A percentile compares a stretch with the other conserved stretches of the same genome.
Conservation (phyloP, 495 filamentous ascomycete species). For the Podospora bellae-mahoneyi region DNA sequence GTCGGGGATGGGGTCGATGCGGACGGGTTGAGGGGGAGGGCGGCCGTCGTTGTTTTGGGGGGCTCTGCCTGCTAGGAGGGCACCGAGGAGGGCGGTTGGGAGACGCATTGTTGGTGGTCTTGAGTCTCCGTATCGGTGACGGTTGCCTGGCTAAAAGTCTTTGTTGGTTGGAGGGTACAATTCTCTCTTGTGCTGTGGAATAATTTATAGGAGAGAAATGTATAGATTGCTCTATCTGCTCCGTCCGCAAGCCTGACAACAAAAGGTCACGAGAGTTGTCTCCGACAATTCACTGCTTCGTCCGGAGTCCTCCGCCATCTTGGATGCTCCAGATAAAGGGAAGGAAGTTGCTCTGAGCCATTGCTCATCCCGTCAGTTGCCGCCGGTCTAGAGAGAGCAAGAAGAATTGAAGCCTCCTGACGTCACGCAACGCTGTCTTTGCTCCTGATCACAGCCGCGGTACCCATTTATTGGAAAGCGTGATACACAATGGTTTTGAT, state of each 20-base stretch:
- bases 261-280: not conserved
- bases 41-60: not conserved
- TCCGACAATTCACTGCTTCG: not conserved
- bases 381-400: not conserved
- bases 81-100: not conserved
- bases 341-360: not conserved
- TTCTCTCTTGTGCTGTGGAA: not conserved
- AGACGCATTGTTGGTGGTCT: not conserved
- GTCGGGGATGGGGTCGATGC: constrained; percentile 12
- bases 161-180: not conserved
- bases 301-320: not conserved
- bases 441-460: not conserved
- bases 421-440: constrained; percentile 2
- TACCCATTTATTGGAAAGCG: not conserved
- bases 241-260: not conserved
- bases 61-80: not conserved
- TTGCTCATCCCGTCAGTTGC: not conserved
- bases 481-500: not conserved
- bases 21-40: constrained; percentile 2
- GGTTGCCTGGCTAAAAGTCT: not conserved
- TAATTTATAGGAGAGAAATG: not conserved
- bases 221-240: not conserved
- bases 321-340: not conserved
- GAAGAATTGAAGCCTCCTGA: not conserved
- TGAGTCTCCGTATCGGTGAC: not conserved